These are phyloP conservation scores for Hirschioporus abietinus DNA, from an alignment of 768 basidiomycete species.

Conservation along the genomic window DNA sequence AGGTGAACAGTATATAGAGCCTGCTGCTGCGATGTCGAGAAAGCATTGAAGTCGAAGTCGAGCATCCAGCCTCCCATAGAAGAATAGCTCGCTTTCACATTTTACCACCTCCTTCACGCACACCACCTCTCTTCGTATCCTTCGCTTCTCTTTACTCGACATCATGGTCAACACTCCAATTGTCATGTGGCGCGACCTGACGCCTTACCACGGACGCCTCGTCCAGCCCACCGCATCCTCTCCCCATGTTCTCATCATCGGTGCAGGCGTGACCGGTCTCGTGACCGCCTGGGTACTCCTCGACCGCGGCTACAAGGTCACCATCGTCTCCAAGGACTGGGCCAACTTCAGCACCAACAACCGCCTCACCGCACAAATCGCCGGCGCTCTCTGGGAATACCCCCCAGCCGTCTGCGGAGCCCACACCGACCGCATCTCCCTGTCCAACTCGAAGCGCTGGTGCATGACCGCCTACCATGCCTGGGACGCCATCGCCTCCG, in stretches of 20 bases:
- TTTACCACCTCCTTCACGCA: too few species aligned
- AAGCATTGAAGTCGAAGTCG: too few species aligned
- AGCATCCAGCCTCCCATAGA: too few species aligned
- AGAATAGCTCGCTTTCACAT: too few species aligned
- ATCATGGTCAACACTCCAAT: too few species aligned
- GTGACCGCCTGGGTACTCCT: slow-evolving; percentile 25
- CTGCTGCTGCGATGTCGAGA: too few species aligned
- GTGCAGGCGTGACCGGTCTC: slow-evolving; percentile 20
- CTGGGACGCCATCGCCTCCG: slow-evolving; percentile 21
- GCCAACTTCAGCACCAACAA: slow-evolving; percentile 5
- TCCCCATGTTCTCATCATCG: slow-evolving; percentile 14
- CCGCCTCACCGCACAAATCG: slow-evolving; percentile 4
- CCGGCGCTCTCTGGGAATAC: slow-evolving; percentile 29
- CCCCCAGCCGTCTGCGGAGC: slow-evolving; percentile 35
- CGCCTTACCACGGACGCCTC: too few species aligned
- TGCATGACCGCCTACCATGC: slow-evolving; percentile 32
- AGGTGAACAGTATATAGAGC: too few species aligned
- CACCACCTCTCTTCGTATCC: too few species aligned
- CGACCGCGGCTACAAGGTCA: slow-evolving; percentile 32
- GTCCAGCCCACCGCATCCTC: too few species aligned
- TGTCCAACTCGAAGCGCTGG: slow-evolving; percentile 30
- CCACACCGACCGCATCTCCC: slow-evolving; percentile 31
- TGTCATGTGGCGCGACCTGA: too few species aligned
- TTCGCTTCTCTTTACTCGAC: too few species aligned
- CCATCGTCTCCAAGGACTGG: slow-evolving; percentile 27